phyloP scores from a whole-genome alignment of 306 rosid species.

The Cajanus cajan region DNA sequence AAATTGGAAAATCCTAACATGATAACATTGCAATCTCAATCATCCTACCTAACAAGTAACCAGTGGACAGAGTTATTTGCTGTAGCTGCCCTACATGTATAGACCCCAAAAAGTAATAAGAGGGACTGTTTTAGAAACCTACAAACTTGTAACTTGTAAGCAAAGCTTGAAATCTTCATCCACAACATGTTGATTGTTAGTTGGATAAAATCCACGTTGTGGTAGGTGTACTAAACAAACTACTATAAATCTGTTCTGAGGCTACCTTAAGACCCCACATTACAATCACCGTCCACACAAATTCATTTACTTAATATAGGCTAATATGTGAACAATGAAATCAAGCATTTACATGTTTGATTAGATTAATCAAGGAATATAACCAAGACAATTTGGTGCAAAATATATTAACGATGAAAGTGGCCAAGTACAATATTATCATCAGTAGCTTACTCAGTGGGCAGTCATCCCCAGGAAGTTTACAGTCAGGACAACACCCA shows the following conservation, averaged over 20 bases:
- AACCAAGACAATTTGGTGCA: neutral
- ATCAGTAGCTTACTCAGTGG: constrained; percentile 64
- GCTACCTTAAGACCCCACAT: neutral
- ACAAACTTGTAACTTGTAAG: neutral
- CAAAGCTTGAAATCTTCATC: neutral
- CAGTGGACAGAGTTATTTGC: neutral
- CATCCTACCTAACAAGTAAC: neutral
- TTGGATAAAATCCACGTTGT: neutral
- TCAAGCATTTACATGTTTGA: neutral
- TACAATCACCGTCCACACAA: neutral
- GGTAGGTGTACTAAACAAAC: neutral
- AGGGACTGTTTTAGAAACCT: neutral
- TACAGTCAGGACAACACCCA: constrained; percentile 93
- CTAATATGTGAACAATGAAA: neutral
- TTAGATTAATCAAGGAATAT: neutral
- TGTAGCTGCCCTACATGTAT: neutral
- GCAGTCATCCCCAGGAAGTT: constrained; percentile 93
- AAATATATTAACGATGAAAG: constrained; percentile 1
- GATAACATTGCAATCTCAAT: neutral
- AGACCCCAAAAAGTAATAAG: neutral
- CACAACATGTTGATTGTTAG: neutral
- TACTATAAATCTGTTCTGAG: neutral
- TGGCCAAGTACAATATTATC: neutral
- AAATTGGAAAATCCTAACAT: neutral
- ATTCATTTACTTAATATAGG: neutral